Base-by-base conservation (phyloP, 2,329 filamentous ascomycete genomes). In the Colletotrichum karsti region DNA sequence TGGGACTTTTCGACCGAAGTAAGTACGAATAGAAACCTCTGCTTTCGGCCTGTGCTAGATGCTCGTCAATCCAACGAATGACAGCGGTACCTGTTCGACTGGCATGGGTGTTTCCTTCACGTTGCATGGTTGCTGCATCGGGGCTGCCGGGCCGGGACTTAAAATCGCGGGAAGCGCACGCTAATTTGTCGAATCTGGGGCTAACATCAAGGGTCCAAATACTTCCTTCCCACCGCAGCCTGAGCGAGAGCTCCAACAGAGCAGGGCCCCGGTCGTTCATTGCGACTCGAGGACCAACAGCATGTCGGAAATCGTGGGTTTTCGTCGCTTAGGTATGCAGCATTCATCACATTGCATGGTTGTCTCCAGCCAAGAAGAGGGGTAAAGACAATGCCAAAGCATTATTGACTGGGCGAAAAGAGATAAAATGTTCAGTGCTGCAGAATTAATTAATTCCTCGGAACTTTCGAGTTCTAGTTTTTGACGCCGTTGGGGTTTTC, bases 231-330 rank as follows among this genome's bases (percentile, higher is more conserved):
- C 48, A 53, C 12, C 28, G 18, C n/a, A 22, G 18, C 9, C 30
- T 33, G 18, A 4, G 8, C 0, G 28, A 22, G 0, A 7, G 15
- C 28, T 1, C 37, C 48, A 22, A 22, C 0, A 18, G 48, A 10
- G 1, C 18, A 50, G 2, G n/a, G 15, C 39, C 15, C 48, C 28
- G 35, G 0, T 1, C 28, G 20, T 0, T 53, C 0, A 22, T 0
- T 15, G 18, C 0, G 0, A 53, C 18, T n/a, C 30, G 18, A 26
- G 35, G 10, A 26, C 13, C 53, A 26, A 55, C 20, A 1, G 53
- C 33, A 0, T 55, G 18, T 24, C 0, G 28, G 0, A 0, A 28
- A 33, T n/a, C n/a, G 20, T 18, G 28, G 28, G 10, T 30, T n/a
- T 37, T 15, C 5, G 20, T 24, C 33, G 51, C 20, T 39, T 55